Evolutionary conservation across 768 basidiomycete species (phyloP).

Genomic region (Amanita exitialis): DNA sequence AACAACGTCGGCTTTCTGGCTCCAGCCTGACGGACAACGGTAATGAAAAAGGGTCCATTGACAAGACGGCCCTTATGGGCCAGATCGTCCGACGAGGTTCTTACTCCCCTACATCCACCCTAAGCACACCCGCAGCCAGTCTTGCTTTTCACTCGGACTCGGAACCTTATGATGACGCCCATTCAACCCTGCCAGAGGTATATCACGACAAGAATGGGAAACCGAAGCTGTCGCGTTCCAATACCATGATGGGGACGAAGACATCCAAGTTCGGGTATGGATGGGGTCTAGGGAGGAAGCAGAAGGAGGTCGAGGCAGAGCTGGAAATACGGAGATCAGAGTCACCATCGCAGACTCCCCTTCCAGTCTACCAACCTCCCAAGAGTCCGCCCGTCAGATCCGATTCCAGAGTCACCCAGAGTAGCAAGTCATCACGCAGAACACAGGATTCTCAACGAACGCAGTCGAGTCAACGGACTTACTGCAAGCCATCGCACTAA

Average conservation of each 20-base stretch:
- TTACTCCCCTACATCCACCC: constrained; percentile 32
- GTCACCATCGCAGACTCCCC: constrained; percentile 4
- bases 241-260: constrained; percentile 51
- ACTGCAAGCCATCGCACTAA: constrained; percentile 9
- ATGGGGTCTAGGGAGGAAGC: constrained; percentile 53
- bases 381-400: constrained; percentile 17
- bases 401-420: constrained; percentile 29
- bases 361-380: constrained; percentile 11
- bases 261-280: constrained; percentile 64
- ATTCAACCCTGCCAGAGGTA: constrained; percentile 21
- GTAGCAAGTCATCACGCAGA: constrained; percentile 25
- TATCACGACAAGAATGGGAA: constrained; percentile 26
- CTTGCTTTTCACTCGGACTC: constrained; percentile 53
- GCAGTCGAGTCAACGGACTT: constrained; percentile 14
- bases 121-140: constrained; percentile 33
- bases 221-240: constrained; percentile 35
- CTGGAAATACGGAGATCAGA: constrained; percentile 19
- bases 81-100: constrained; percentile 30
- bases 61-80: constrained; percentile 7
- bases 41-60: constrained; percentile 8
- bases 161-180: constrained; percentile 45
- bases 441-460: constrained; percentile 22
- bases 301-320: constrained; percentile 26
- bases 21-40: constrained; percentile 24
- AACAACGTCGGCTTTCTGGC: constrained; percentile 36